Conservation (phyloP, 768 basidiomycete genomes). For the Lactarius psammicola region DNA sequence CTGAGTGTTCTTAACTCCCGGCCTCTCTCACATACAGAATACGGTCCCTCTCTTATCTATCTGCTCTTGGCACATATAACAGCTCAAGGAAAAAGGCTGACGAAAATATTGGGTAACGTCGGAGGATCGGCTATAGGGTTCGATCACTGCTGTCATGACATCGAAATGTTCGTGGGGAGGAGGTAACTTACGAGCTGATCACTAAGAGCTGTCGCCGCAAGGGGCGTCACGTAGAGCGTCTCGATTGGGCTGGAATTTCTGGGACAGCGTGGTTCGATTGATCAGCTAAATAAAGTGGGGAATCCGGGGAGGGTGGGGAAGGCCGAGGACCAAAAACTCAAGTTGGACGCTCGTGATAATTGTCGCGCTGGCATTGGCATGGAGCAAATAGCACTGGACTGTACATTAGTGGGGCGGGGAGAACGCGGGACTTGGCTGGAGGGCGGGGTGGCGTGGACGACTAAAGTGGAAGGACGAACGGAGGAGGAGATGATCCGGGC, state of each 20-base stretch:
- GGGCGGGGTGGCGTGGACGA: slow-evolving; percentile 27
- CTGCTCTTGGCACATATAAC: neutral
- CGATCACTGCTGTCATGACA: slow-evolving; percentile 17
- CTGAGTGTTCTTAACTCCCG: neutral
- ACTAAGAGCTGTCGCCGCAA: neutral
- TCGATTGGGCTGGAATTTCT: neutral
- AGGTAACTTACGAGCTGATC: neutral
- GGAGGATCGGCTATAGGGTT: slow-evolving; percentile 14
- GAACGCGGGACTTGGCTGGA: neutral
- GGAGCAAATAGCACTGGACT: too few species aligned
- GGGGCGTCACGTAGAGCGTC: neutral
- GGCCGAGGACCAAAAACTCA: neutral
- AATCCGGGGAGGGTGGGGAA: neutral
- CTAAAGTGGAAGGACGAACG: slow-evolving; percentile 12
- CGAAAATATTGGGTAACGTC: slow-evolving; percentile 4
- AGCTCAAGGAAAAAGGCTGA: neutral
- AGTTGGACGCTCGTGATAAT: neutral
- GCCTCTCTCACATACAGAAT: neutral
- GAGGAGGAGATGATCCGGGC: slow-evolving; percentile 27
- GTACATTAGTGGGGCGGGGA: neutral
- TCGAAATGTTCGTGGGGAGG: neutral
- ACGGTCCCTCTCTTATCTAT: neutral
- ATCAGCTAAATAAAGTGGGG: neutral
- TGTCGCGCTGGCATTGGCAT: too few species aligned
- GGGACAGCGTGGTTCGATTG: neutral